Evolutionary conservation across 2,329 filamentous ascomycete species (phyloP).

Genomic region (Conoideocrella luteorostrata): DNA sequence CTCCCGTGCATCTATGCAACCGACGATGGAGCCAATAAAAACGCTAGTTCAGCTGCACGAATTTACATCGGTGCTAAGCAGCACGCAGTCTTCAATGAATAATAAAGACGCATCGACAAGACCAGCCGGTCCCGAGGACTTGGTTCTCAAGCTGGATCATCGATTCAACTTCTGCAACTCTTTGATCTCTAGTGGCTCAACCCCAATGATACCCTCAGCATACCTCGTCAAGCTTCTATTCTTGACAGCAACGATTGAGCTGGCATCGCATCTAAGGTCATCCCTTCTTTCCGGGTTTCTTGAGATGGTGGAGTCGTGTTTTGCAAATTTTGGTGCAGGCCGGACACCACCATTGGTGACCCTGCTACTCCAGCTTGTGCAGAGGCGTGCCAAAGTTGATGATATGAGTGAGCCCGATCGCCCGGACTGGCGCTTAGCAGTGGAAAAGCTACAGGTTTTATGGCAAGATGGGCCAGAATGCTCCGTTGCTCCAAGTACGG

Average conservation of each 20-base stretch:
- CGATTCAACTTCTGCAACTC: constrained; percentile 33
- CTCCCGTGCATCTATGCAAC: neutral
- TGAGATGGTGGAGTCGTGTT: constrained; percentile 28
- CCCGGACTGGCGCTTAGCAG: constrained; percentile 23
- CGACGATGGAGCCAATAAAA: constrained; percentile 5
- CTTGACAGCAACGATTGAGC: constrained; percentile 27
- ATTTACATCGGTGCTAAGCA: neutral
- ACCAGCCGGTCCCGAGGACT: constrained; percentile 18
- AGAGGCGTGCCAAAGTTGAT: constrained; percentile 21
- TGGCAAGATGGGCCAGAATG: constrained; percentile 3
- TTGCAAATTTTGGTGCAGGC: constrained; percentile 24
- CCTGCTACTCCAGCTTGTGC: constrained; percentile 27
- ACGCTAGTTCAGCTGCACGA: constrained; percentile 7
- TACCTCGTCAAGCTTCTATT: constrained; percentile 32
- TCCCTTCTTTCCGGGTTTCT: constrained; percentile 30
- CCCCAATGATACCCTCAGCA: constrained; percentile 27
- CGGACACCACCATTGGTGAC: constrained; percentile 28
- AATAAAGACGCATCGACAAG: neutral
- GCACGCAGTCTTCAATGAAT: neutral
- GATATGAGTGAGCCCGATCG: constrained; percentile 27
- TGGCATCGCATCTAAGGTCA: constrained; percentile 24
- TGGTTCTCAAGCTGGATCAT: constrained; percentile 26
- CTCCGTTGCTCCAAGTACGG: neutral
- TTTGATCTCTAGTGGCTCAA: constrained; percentile 27
- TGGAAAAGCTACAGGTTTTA: constrained; percentile 17